Evolutionary conservation across 2,329 filamentous ascomycete species (phyloP), one percentile per base, ranked within the genome.

Genomic region (Pseudopyrenochaeta lycopersici): DNA sequence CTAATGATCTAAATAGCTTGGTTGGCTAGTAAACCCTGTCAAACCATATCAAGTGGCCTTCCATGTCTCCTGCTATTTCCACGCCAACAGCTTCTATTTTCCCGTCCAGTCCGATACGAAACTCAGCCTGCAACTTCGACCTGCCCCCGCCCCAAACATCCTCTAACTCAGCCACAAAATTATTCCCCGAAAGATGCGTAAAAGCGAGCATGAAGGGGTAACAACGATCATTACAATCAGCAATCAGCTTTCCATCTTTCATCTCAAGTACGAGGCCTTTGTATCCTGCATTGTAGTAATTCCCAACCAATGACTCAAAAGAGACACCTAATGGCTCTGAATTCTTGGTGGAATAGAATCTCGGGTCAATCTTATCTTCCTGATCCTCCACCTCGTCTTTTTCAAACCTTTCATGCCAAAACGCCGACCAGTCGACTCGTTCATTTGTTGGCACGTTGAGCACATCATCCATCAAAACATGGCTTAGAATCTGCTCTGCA

Each of bases 141-240:
- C 4, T 46, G 6, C 18, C 39, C 4, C 15, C 49, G 7, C 32
- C 32, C 39, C 54, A 39, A 3, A 44, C 5, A 32, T 49, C 38
- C 12, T 44, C 15, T 7, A 41, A 14, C 10, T 54, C 31, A 11
- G 44, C 42, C n/a, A 46, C 39, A 11, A 62, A 54, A 7, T 11
- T 46, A 2, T 30, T 49, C 2, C 33, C 53, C 2, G 42, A 44
- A 0, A 57, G 20, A 47, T 57, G 59, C 11, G 46, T 14, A n/a
- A 62, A 57, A 1, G 20, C 36, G n/a, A 60, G 46, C 6, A 32
- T 17, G 5, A 55, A 55, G 10, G 59, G 53, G 30, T 51, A 51
- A 23, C 59, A 50, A 17, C 56, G 52, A 18, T 62, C 59, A 18
- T 33, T 17, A 46, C 59, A 55, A 17, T 60, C 47, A 3, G 59